Conservation (phyloP, 176 grass and related monocot species). For the Thalia dealbata region DNA sequence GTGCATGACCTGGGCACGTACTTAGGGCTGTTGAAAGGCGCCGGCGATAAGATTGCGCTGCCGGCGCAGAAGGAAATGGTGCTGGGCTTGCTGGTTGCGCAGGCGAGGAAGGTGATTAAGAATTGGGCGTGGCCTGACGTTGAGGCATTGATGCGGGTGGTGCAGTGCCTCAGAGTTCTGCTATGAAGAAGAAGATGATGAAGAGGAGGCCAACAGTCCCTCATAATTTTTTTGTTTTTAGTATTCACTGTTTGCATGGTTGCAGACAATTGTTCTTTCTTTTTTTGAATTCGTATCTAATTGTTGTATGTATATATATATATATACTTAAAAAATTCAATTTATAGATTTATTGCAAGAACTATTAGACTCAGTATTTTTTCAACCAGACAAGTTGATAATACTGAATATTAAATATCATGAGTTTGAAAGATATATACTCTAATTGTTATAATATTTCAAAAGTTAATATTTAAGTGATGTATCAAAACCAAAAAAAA, state of each 20-base stretch:
- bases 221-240: background rate
- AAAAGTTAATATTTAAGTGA: too few relatives aligned
- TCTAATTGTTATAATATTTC: too few relatives aligned
- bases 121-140: background rate
- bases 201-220: background rate
- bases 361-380: too few relatives aligned
- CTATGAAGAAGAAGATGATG: background rate
- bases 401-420: too few relatives aligned
- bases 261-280: background rate
- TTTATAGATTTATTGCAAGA: too few relatives aligned
- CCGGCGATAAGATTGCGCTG: background rate
- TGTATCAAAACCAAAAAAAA: too few relatives aligned
- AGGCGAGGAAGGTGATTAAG: background rate
- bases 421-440: too few relatives aligned
- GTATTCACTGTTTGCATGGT: background rate
- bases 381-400: too few relatives aligned
- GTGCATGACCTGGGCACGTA: slow-evolving; percentile 7
- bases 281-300: too few relatives aligned
- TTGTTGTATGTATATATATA: too few relatives aligned
- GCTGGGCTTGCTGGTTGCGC: background rate
- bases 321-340: too few relatives aligned
- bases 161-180: background rate
- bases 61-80: background rate
- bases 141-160: background rate
- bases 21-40: background rate